Conservation (phyloP, 2,329 filamentous ascomycete genomes). For the Fonsecaea pedrosoi region DNA sequence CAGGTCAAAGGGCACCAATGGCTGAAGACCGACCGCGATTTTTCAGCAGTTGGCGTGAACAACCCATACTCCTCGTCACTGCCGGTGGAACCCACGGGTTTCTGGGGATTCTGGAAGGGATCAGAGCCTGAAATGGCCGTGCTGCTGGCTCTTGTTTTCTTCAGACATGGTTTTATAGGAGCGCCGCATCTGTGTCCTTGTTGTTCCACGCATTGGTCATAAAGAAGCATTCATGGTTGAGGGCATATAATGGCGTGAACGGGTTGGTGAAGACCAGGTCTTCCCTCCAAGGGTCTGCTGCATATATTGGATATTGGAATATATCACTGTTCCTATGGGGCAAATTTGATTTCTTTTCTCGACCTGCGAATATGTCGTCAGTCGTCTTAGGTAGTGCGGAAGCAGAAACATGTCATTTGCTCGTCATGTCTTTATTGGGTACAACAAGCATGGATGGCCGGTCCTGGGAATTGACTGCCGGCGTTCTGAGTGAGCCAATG, state of each 20-base stretch:
- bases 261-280: neutral
- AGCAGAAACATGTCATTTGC: no score
- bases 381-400: no score
- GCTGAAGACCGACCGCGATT: neutral
- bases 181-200: neutral
- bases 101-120: neutral
- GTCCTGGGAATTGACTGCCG: no score
- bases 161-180: neutral
- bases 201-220: neutral
- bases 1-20: neutral
- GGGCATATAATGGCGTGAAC: neutral
- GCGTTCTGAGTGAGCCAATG: no score
- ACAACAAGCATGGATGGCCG: no score
- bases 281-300: neutral
- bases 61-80: neutral
- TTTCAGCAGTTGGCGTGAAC: neutral
- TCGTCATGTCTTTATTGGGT: no score
- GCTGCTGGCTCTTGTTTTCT: neutral
- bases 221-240: neutral
- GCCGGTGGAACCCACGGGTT: neutral
- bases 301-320: constrained; percentile 3
- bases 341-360: neutral
- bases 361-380: neutral
- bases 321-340: neutral
- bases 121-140: neutral